These are phyloP conservation scores for Globisporangium polare DNA, from an alignment of 352 stramenopile species.

Conservation along the genomic window DNA sequence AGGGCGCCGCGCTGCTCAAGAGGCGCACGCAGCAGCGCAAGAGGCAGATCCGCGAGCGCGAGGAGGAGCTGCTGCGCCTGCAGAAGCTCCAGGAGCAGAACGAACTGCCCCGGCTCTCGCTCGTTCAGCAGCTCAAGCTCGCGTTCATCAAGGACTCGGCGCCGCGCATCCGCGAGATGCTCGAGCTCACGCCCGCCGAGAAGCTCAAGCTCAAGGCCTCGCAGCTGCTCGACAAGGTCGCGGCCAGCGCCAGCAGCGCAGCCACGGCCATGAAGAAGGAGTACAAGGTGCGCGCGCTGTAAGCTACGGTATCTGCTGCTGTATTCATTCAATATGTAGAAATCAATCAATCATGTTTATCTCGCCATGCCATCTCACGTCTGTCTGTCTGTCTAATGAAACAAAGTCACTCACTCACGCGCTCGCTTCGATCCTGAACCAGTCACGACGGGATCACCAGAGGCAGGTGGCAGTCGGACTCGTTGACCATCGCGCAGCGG, in stretches of 20 bases:
- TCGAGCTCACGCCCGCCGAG: slow-evolving; percentile 58
- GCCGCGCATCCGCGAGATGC: slow-evolving; percentile 40
- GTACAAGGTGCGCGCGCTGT: slow-evolving; percentile 61
- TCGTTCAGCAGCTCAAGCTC: slow-evolving; percentile 46
- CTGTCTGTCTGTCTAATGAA: slow-evolving; percentile 18
- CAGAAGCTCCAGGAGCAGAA: slow-evolving; percentile 35
- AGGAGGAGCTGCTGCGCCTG: slow-evolving; percentile 45
- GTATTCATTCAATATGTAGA: slow-evolving; percentile 3
- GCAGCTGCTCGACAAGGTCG: slow-evolving; percentile 41
- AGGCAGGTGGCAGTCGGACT: too few relatives aligned
- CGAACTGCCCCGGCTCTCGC: slow-evolving; percentile 31
- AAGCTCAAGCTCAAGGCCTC: slow-evolving; percentile 32
- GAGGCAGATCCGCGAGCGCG: slow-evolving; percentile 47
- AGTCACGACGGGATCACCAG: too few relatives aligned
- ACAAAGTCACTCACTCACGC: slow-evolving; percentile 9
- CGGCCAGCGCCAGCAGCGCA: slow-evolving; percentile 27
- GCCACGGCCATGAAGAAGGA: slow-evolving; percentile 57
- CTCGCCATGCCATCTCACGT: not conserved
- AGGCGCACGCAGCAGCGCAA: slow-evolving; percentile 34
- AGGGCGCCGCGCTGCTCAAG: slow-evolving; percentile 36
- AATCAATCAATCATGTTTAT: slow-evolving; percentile 1
- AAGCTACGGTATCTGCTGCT: slow-evolving; percentile 1
- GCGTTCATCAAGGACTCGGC: slow-evolving; percentile 44
- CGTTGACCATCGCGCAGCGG: too few relatives aligned
- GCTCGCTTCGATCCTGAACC: not conserved